Base-by-base conservation (phyloP, 2,329 filamentous ascomycete genomes). In the Aspergillus pseudotamarii region DNA sequence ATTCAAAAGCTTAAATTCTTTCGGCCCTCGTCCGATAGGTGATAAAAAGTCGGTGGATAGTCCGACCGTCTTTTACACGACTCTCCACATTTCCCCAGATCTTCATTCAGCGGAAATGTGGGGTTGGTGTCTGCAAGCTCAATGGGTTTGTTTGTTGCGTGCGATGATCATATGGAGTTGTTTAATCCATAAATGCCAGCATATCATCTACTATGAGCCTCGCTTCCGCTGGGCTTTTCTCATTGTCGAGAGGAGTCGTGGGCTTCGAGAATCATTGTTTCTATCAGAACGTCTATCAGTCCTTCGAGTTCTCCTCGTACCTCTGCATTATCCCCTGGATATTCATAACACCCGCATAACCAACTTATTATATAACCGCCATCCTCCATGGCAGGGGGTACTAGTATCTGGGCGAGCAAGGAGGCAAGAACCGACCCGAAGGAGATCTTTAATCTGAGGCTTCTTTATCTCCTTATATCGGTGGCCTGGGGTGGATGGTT, bases 401-500 rank as follows among this genome's bases (percentile, higher is more conserved):
- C 38, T n/a, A 41, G 38, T 1, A 41, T 41, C 19, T 41, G 38
- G 38, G 38, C 38, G 19, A 41, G 38, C 2, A 41, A 41, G 38
- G 38, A 41, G 16, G 38, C 38, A 9, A 41, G 38, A 41, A 41
- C 38, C 0, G 38, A 41, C 38, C 38, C 38, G 19, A 41, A 9
- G 16, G 38, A 41, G 38, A 41, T 41, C 3, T 41, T 41, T 2
- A 41, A 41, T 6, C 38, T 41, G 1, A n/a, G 38, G 8, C 38
- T 41, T n/a, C 38, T 41, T n/a, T 41, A 41, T 41, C 38, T 41
- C 3, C 38, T 41, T n/a, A 19, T 41, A 10, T 41, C 38, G 16
- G 38, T 41, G 10, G 50, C 55, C 10, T 75, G 77, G 64, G 77
- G 75, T 1, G 77, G 77, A 3, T 79, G 76, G 59, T 72, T 75